These are phyloP conservation scores for Aspergillus novofumigatus DNA, from an alignment of 2,329 filamentous ascomycete species.

Conservation along the genomic window DNA sequence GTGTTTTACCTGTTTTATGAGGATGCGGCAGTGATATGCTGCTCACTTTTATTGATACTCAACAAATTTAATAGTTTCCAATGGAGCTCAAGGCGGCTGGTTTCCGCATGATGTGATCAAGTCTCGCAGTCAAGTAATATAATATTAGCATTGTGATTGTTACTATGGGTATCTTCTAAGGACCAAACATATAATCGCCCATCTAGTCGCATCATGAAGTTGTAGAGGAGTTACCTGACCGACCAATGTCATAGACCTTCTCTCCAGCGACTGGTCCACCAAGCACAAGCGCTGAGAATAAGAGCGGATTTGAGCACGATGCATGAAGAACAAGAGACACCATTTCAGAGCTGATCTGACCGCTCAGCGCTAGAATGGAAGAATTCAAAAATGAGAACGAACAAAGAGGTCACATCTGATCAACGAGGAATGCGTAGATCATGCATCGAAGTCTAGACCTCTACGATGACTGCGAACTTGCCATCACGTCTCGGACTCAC, in stretches of 20 bases:
- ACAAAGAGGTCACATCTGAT: background rate
- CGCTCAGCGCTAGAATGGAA: background rate
- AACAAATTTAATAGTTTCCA: slow-evolving; percentile 1
- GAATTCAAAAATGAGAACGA: background rate
- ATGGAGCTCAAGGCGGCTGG: slow-evolving; percentile 2
- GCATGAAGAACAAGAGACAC: background rate
- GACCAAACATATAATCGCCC: slow-evolving; percentile 15
- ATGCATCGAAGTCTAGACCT: background rate
- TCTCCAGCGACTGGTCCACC: background rate
- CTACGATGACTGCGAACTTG: background rate
- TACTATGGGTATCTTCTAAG: slow-evolving; percentile 25
- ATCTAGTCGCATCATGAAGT: slow-evolving; percentile 4
- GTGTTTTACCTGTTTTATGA: slow-evolving; percentile 1
- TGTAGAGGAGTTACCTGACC: slow-evolving; percentile 3
- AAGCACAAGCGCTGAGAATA: background rate
- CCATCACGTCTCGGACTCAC: slow-evolving; percentile 12
- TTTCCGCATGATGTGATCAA: slow-evolving; percentile 5
- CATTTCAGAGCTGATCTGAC: background rate
- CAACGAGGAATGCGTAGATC: background rate
- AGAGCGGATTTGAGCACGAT: background rate
- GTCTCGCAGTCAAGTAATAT: background rate
- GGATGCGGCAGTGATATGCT: slow-evolving; percentile 4
- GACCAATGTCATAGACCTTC: background rate
- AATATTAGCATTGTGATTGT: slow-evolving; percentile 8
- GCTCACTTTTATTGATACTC: slow-evolving; percentile 5